Evolutionary conservation across 2,329 filamentous ascomycete genomes (phyloP).

Genomic region (Claviceps maximensis): DNA sequence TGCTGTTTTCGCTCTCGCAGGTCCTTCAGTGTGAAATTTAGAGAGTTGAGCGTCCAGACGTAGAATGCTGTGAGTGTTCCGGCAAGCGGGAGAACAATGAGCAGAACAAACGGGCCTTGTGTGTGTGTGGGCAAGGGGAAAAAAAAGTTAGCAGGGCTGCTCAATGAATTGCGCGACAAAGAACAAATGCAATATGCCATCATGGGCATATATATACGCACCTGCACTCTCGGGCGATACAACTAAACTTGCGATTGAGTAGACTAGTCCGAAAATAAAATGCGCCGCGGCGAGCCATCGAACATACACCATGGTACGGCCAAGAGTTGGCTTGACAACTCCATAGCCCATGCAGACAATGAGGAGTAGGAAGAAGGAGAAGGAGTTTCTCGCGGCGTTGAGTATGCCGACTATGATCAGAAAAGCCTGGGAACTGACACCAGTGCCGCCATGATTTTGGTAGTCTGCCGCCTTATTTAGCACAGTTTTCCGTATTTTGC

Average conservation of each 20-base stretch:
- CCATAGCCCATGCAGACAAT: conserved; percentile 99
- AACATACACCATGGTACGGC: conserved; percentile 87
- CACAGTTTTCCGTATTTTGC: not conserved
- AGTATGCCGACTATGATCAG: conserved; percentile 86
- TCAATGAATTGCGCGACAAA: not conserved
- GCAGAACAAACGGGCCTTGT: conserved; percentile 69
- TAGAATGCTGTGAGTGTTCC: conserved; percentile 93
- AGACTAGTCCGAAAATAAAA: conserved; percentile 89
- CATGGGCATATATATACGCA: conserved; percentile 19
- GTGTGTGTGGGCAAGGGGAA: too few relatives aligned
- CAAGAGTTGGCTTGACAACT: conserved; percentile 86
- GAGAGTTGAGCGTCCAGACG: conserved; percentile 93
- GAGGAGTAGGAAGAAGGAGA: conserved; percentile 93
- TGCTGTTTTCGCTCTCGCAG: conserved; percentile 89
- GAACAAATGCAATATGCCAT: not conserved
- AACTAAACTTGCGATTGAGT: conserved; percentile 77
- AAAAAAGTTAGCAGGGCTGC: conserved; percentile 10
- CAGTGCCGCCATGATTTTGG: conserved; percentile 79
- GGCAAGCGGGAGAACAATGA: conserved; percentile 85
- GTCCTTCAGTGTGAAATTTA: conserved; percentile 92
- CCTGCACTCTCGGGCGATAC: conserved; percentile 77
- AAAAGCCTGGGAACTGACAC: conserved; percentile 67
- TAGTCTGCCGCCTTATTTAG: conserved; percentile 51
- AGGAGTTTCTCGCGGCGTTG: conserved; percentile 89
- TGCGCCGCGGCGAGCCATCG: conserved; percentile 83